phyloP scores from a whole-genome alignment of 2,329 filamentous ascomycete species.

The Fusarium redolens region DNA sequence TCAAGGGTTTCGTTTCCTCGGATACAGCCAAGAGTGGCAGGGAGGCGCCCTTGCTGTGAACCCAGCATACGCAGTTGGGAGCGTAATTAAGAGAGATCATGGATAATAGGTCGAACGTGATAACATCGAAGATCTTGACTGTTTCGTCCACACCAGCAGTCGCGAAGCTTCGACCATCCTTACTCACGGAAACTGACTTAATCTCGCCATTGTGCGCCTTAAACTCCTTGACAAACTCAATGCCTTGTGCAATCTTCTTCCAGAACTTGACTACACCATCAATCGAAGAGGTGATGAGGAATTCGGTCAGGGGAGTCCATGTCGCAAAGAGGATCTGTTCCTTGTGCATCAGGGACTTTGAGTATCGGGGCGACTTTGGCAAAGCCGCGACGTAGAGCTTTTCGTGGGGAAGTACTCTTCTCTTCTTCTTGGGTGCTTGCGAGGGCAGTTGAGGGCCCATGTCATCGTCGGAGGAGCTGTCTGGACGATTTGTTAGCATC shows the following conservation, averaged over 20 bases:
- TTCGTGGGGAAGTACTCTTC: conserved; percentile 89
- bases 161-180: conserved; percentile 92
- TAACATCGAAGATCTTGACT: conserved; percentile 83
- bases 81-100: conserved; percentile 82
- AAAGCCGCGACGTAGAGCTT: conserved; percentile 94
- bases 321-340: conserved; percentile 91
- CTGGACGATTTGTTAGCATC: conserved; percentile 48
- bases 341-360: conserved; percentile 97
- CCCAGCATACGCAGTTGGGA: conserved; percentile 89
- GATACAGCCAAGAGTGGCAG: conserved; percentile 87
- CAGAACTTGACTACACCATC: conserved; percentile 99
- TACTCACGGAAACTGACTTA: conserved; percentile 83
- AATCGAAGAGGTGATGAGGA: conserved; percentile 91
- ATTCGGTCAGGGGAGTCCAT: conserved; percentile 91
- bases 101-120: conserved; percentile 87
- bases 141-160: conserved; percentile 84
- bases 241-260: conserved; percentile 91
- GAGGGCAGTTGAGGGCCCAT: conserved; percentile 93
- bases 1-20: conserved; percentile 75
- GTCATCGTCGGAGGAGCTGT: conserved; percentile 86
- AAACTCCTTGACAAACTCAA: conserved; percentile 99
- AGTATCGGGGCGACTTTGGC: conserved; percentile 84
- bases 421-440: conserved; percentile 87
- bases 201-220: conserved; percentile 90
- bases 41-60: conserved; percentile 88